Evolutionary conservation across 164 flowering plant species (phyloP).

Genomic region (Chimonanthus praecox): DNA sequence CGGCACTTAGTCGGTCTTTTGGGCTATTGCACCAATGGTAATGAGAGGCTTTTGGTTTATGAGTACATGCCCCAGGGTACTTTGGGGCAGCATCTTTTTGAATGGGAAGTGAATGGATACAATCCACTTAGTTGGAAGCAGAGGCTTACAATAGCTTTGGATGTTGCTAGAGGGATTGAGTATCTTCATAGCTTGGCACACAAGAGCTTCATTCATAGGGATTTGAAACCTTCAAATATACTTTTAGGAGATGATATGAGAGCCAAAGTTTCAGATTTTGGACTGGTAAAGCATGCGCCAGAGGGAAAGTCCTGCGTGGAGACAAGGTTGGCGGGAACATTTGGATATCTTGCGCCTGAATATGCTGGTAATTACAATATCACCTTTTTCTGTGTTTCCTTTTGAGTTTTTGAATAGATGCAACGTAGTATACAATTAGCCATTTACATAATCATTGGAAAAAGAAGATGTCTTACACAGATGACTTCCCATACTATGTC

Average conservation of each 20-base stretch:
- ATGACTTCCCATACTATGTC: too few species aligned
- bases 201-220: constrained; percentile 50
- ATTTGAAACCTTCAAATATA: constrained; percentile 48
- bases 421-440: background rate
- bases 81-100: constrained; percentile 40
- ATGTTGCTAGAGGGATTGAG: constrained; percentile 54
- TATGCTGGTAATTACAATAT: constrained; percentile 35
- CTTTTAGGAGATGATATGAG: constrained; percentile 49
- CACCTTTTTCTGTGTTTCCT: background rate
- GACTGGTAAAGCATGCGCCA: constrained; percentile 49
- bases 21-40: constrained; percentile 39
- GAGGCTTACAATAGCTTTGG: constrained; percentile 42
- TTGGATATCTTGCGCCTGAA: constrained; percentile 63
- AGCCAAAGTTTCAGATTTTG: constrained; percentile 57
- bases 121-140: constrained; percentile 47
- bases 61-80: constrained; percentile 62
- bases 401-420: background rate
- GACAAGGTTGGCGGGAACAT: constrained; percentile 53
- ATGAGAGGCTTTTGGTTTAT: constrained; percentile 46
- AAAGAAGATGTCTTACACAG: too few species aligned
- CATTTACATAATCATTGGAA: background rate
- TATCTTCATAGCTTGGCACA: constrained; percentile 57
- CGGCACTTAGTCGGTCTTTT: constrained; percentile 47
- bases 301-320: constrained; percentile 46
- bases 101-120: constrained; percentile 13